Evolutionary conservation across 1,284 basidiomycete species (phyloP).

Genomic region (Butyriboletus appendiculatus): DNA sequence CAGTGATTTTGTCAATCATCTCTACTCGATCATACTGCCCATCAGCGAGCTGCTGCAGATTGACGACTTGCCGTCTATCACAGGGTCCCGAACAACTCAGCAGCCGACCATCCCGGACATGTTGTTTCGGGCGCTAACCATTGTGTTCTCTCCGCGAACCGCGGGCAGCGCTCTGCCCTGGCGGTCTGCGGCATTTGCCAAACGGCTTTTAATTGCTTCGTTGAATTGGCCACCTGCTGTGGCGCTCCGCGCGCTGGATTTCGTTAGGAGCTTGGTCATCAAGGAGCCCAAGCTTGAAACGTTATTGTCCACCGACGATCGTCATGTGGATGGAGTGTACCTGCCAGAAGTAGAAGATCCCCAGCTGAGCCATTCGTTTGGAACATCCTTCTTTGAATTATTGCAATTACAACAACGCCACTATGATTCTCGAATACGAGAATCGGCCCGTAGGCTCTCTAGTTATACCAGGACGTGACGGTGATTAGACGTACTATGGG

Average conservation of each 20-base stretch:
- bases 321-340: constrained; percentile 80
- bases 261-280: constrained; percentile 71
- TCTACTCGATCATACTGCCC: constrained; percentile 71
- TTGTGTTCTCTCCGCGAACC: constrained; percentile 73
- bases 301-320: constrained; percentile 85
- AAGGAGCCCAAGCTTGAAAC: constrained; percentile 83
- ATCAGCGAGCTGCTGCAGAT: constrained; percentile 56
- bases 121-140: constrained; percentile 83
- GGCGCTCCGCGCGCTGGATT: constrained; percentile 68
- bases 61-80: constrained; percentile 37
- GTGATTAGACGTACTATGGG: constrained; percentile 32
- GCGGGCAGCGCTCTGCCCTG: constrained; percentile 65
- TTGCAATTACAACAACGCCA: constrained; percentile 57
- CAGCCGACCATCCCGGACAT: constrained; percentile 60
- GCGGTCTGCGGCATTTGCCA: constrained; percentile 89
- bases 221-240: constrained; percentile 77
- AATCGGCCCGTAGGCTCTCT: constrained; percentile 52
- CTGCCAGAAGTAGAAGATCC: constrained; percentile 85
- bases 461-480: constrained; percentile 39
- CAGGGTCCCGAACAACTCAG: constrained; percentile 30
- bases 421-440: constrained; percentile 61
- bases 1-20: constrained; percentile 80
- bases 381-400: constrained; percentile 72
- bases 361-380: constrained; percentile 75
- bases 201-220: constrained; percentile 80